Percentiles rank a stretch among this genome's conserved stretches.
phyloP scores from a whole-genome alignment of 2,329 filamentous ascomycete species.

The Cryphonectria carpinicola region DNA sequence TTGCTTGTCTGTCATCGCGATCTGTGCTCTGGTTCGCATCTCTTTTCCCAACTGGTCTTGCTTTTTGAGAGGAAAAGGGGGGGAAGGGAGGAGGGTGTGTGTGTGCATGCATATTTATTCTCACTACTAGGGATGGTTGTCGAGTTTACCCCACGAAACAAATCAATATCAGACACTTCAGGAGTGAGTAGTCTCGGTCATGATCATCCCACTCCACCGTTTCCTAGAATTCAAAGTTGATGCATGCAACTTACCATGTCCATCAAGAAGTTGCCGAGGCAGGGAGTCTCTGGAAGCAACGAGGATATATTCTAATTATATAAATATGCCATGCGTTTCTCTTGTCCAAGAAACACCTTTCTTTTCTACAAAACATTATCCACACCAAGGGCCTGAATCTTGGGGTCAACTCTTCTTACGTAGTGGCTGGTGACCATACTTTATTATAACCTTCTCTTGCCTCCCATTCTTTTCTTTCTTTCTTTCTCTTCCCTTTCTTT shows the following conservation, averaged over 20 bases:
- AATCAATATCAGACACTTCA: background rate
- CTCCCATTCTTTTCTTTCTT: background rate
- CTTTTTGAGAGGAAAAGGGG: no score
- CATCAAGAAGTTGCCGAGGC: background rate
- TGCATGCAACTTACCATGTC: background rate
- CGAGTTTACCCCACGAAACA: background rate
- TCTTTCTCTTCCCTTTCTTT: background rate
- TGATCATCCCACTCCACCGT: background rate
- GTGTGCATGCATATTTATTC: no score
- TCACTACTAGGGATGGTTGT: background rate
- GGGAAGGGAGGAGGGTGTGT: no score
- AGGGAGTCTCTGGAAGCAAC: background rate
- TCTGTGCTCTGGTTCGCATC: background rate
- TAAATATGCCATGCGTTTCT: background rate
- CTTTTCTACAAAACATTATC: background rate
- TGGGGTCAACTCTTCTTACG: background rate
- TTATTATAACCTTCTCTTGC: background rate
- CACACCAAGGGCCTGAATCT: background rate
- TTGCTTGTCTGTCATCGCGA: background rate
- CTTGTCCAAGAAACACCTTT: background rate
- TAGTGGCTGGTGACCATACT: background rate
- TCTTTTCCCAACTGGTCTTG: background rate
- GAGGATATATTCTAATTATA: background rate
- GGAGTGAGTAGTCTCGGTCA: background rate
- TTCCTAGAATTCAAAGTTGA: background rate